Base-by-base conservation (phyloP, 805 yeast species). In the Tetrapisispora arboricola region DNA sequence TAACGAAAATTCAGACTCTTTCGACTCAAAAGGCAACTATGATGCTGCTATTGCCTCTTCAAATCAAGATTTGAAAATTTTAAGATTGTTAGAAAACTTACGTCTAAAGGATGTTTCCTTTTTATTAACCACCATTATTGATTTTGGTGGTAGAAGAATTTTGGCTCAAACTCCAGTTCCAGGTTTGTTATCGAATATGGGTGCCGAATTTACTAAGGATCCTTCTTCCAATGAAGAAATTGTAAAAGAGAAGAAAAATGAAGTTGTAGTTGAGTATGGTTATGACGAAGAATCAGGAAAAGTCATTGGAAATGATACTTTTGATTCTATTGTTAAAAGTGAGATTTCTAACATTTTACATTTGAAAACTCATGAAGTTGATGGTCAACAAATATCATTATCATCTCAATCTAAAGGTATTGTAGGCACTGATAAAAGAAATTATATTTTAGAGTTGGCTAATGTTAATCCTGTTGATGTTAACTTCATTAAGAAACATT, bases 161-260 rank as follows among this genome's bases (percentile, higher is more conserved):
- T 72, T 90, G 29, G 85, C 94, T 60, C 97, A 90, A 66, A 84
- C 95, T 12, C 95, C 96, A 11, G 94, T 90, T 33, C 98, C 98
- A 13, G 97, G 97, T 44, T 58, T 70, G 30, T 64, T 66, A 42
- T 50, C 61, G 9, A 63, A 65, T 10, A 52, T 65, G 53, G 71
- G 72, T 42, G 58, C 66, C 17, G 60, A 56, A 30, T 55, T 55
- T 22, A 58, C 56, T 35, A 66, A 62, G 30, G 70, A 69, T 36
- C 67, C 61, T 31, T 72, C 64, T 29, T 64, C 67, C 22, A 67
- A 64, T 21, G 64, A 61, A 29, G 71, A 65, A 37, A 60, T 57
- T 15, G 52, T 61, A 28, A 66, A 58, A 44, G 61, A 69, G 43
- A 50, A 63, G 30, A 51, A 49, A 10, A 52, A 56, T 20, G 61